Base-by-base conservation (phyloP, 225 moss, liverwort and hornwort species). In the Thuidium tamariscinum region DNA sequence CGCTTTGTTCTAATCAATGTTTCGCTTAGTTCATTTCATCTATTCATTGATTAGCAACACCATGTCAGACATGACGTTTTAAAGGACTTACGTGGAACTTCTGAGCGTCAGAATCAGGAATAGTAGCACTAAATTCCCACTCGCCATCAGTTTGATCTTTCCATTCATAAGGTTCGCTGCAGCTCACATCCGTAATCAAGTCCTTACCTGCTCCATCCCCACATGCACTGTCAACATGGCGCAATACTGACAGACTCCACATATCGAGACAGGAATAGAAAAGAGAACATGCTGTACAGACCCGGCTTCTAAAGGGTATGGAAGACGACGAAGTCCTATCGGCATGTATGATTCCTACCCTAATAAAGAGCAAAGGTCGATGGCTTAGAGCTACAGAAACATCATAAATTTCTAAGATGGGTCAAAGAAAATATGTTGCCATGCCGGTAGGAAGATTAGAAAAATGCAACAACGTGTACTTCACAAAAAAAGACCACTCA, bases 161-260 rank as follows among this genome's bases (percentile, higher is more conserved):
- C 99, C 97, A 99, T 75, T 95, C 94, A 81, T 95, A 99, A 60
- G 97, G 96, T 86, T 93, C 92, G 41, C 87, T 93, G 88, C 99
- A 99, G 79, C 97, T 96, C 64, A 95, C 96, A 44, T 94, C 95
- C 52, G 97, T 91, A 51, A 99, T 97, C 84, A 99, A 92, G 84
- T 99, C 99, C 90, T 96, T 97, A 25, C 99, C 99, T 97, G 92
- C 69, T 62, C 64, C 89, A 89, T 83, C 56, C 79, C 81, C 88
- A 74, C 77, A 76, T 71, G 63, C 44, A 57, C 56, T 71, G 83
- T 88, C 64, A 89, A 81, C 51, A 83, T 48, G 82, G 34, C 67
- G n/a, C 71, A 39, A 56, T 36, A 78, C 67, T 52, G 23, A 60
- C 22, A 63, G 20, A 82, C 42, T 72, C 67, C 49, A 42, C 70